Evolutionary conservation across 768 basidiomycete species (phyloP).

Genomic region (Leucocoprinus birnbaumii): DNA sequence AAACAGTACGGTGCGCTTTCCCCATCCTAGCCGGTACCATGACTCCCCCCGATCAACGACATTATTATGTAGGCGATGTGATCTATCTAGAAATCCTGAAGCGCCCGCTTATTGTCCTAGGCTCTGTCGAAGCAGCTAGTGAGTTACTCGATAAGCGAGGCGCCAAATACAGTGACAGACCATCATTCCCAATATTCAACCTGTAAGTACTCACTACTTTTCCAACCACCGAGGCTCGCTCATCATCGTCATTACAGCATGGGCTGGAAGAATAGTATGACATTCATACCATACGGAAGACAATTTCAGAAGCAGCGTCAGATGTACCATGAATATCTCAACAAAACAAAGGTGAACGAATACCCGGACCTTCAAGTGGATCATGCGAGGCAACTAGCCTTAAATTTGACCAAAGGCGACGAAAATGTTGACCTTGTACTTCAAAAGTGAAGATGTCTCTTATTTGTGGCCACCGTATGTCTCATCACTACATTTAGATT

Average conservation of each 20-base stretch:
- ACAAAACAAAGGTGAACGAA: not conserved
- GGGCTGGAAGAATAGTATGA: not conserved
- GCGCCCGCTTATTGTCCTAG: slow-evolving; percentile 12
- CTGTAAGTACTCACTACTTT: not conserved
- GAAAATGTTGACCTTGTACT: not conserved
- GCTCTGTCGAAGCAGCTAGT: slow-evolving; percentile 11
- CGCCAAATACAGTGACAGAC: slow-evolving; percentile 14
- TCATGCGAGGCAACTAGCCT: not conserved
- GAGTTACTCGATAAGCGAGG: slow-evolving; percentile 19
- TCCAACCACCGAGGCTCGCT: no score
- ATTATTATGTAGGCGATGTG: slow-evolving; percentile 2
- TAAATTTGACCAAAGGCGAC: not conserved
- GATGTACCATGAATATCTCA: slow-evolving; percentile 4
- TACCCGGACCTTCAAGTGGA: not conserved
- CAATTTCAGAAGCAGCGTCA: slow-evolving; percentile 7
- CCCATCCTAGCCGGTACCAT: not conserved
- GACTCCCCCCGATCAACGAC: not conserved
- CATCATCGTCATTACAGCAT: not conserved
- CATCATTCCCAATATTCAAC: not conserved
- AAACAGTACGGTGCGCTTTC: not conserved
- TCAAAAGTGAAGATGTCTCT: not conserved
- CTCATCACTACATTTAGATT: not conserved
- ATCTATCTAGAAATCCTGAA: not conserved
- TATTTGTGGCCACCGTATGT: not conserved
- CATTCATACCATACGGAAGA: not conserved